Evolutionary conservation across 768 basidiomycete species (phyloP).

Genomic region (Xerocomellus intermedius): DNA sequence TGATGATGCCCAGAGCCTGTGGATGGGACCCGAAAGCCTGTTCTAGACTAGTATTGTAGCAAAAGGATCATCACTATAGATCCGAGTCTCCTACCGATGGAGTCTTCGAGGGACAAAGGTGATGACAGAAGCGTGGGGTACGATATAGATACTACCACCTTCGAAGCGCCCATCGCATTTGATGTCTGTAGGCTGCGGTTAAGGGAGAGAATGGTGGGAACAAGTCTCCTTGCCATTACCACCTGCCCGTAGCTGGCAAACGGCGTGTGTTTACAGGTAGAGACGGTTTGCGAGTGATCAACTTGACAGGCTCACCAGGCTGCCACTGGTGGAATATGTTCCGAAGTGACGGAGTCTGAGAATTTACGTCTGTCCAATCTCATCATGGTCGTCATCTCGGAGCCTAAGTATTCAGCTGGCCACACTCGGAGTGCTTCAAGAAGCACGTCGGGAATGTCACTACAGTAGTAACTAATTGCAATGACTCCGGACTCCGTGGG

Average conservation of each 20-base stretch:
- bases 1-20: slow-evolving; percentile 73
- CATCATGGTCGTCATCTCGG: too few relatives aligned
- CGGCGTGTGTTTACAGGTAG: not conserved
- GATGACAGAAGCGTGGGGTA: slow-evolving; percentile 56
- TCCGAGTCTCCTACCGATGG: slow-evolving; percentile 53
- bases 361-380: too few relatives aligned
- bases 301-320: too few relatives aligned
- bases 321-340: too few relatives aligned
- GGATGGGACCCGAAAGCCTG: slow-evolving; percentile 82
- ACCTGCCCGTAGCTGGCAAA: not conserved
- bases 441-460: too few relatives aligned
- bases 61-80: not conserved
- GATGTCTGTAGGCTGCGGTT: slow-evolving; percentile 15
- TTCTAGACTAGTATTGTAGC: slow-evolving; percentile 40
- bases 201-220: slow-evolving; percentile 4
- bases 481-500: too few relatives aligned
- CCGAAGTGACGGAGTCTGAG: too few relatives aligned
- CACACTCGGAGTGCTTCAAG: too few relatives aligned
- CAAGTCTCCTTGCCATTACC: not conserved
- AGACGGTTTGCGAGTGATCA: not conserved
- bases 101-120: slow-evolving; percentile 50
- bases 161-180: slow-evolving; percentile 8
- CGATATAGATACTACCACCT: slow-evolving; percentile 50
- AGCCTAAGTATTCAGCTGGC: too few relatives aligned
- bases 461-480: too few relatives aligned